phyloP scores from a whole-genome alignment of 305 asterid species.

The Vinca major region DNA sequence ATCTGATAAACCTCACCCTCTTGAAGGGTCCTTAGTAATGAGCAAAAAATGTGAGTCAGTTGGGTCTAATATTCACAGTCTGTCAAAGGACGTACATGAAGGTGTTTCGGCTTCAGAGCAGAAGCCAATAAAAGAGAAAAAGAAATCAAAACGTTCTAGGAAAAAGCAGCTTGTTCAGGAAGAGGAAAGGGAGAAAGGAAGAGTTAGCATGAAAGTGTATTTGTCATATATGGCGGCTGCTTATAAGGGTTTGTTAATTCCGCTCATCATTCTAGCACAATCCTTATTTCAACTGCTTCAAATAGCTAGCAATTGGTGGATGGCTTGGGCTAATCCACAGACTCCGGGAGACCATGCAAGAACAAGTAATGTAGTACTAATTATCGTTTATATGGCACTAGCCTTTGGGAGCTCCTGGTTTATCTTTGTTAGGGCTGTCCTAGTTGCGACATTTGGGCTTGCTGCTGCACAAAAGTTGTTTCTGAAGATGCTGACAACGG shows the following conservation, averaged over 20 bases:
- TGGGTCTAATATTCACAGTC: conserved; percentile 37
- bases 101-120: conserved; percentile 50
- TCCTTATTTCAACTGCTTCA: conserved; percentile 89
- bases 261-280: conserved; percentile 83
- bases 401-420: conserved; percentile 97
- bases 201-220: conserved; percentile 95
- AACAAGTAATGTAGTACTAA: conserved; percentile 68
- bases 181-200: conserved; percentile 94
- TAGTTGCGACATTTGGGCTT: conserved; percentile 96
- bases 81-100: conserved; percentile 56
- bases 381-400: conserved; percentile 86
- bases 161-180: conserved; percentile 97
- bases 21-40: conserved; percentile 42
- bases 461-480: conserved; percentile 94
- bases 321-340: conserved; percentile 99
- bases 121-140: conserved; percentile 82
- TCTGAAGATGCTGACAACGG: conserved; percentile 65
- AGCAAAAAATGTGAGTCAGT: conserved; percentile 48
- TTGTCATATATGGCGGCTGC: conserved; percentile 92
- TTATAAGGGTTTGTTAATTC: conserved; percentile 80
- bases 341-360: conserved; percentile 63
- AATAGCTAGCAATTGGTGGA: conserved; percentile 99
- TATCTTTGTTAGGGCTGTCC: conserved; percentile 83
- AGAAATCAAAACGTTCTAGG: conserved; percentile 74
- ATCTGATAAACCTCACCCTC: conserved; percentile 41